Evolutionary conservation across 208 protist species (phyloP).

Genomic region (Leishmania major): DNA sequence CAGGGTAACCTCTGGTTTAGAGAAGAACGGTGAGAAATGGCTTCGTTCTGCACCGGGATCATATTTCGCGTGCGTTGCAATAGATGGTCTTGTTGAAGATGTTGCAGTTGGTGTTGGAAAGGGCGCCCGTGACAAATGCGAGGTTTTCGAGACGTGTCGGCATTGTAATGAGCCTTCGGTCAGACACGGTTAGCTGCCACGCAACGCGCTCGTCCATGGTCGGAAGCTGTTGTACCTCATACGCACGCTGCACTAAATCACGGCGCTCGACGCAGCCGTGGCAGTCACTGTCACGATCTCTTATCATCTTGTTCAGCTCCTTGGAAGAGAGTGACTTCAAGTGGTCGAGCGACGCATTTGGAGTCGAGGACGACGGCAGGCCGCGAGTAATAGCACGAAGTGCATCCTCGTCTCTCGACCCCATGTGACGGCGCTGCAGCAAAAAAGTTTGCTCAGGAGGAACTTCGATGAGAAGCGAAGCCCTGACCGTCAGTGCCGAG

Average conservation of each 20-base stretch:
- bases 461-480: conserved; percentile 36
- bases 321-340: conserved; percentile 21
- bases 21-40: not conserved
- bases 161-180: conserved; percentile 26
- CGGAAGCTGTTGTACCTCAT: conserved; percentile 35
- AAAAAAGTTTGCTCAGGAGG: conserved; percentile 52
- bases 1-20: not conserved
- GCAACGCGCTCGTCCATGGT: conserved; percentile 48
- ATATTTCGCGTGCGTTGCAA: conserved; percentile 23
- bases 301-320: conserved; percentile 43
- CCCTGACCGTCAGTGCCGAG: not conserved
- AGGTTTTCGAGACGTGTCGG: conserved; percentile 16
- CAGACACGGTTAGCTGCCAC: conserved; percentile 41
- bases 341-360: conserved; percentile 17
- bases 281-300: conserved; percentile 41
- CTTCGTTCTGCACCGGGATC: not conserved
- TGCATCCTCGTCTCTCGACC: conserved; percentile 9
- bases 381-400: conserved; percentile 34
- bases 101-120: conserved; percentile 23
- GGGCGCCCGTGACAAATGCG: conserved; percentile 23
- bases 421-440: conserved; percentile 36
- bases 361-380: conserved; percentile 19
- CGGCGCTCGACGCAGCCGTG: conserved; percentile 46
- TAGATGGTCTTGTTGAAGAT: conserved; percentile 24
- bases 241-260: conserved; percentile 43